Base-by-base conservation (phyloP, 768 basidiomycete species). In the Bullera alba region DNA sequence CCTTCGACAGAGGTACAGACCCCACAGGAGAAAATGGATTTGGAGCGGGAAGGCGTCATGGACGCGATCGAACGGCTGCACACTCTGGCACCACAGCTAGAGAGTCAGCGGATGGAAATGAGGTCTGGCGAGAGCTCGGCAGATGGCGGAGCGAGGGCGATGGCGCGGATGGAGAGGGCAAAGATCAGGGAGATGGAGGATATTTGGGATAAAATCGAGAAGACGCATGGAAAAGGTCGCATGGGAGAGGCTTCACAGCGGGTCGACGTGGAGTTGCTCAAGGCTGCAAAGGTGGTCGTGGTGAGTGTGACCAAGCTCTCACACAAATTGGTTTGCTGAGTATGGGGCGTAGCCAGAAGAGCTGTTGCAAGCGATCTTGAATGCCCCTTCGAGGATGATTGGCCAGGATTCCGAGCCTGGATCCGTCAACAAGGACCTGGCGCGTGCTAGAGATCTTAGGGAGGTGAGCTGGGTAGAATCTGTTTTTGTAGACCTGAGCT, bases 71-170 rank as follows among this genome's bases (percentile, higher is more conserved):
- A 93, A 68, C 77, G 90, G 30, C 75, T 96, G 10, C 88, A 95
- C 70, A 71, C 80, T 6, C 86, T 84, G 26, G 82, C 89, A 0
- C 92, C 93, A 0, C 91, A 93, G 69, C 73, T 96, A 35, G 81
- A 85, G 52, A 85, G 92, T 67, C 93, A 99, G 71, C 82, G 95
- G 0, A 89, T 87, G n/a, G 91, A 92, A 69, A 79, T 93, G 38
- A 83, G 84, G 34, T 51, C 44, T 36, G 27, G 17, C 8, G 21
- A 27, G 6, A 17, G 17, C 32, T 15, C 17, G n/a, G 14, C 22
- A n/a, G 21, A 2, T 47, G 19, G 29, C 10, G 45, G 16, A 6
- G 14, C 32, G 8, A n/a, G n/a, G n/a, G 27, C 23, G 38, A 12
- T 36, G 37, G 22, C 42, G 22, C 80, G 83, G 75, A 75, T 79